These are phyloP conservation scores for Abelmoschus esculentus DNA, from an alignment of 345 rosid genomes.

Conservation along the genomic window DNA sequence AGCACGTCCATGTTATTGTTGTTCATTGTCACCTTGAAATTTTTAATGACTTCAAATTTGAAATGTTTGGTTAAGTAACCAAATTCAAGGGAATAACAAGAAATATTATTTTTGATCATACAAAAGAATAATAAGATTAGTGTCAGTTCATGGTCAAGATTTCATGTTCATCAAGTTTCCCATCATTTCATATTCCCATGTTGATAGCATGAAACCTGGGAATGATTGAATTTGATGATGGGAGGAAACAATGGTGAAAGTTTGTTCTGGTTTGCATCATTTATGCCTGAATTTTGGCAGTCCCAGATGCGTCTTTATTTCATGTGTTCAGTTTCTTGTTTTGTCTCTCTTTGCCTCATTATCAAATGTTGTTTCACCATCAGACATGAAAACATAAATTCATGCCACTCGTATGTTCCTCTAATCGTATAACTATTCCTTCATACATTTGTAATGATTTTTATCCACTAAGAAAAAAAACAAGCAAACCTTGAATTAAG, in stretches of 20 bases:
- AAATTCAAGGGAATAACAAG: not conserved
- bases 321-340: constrained; percentile 5
- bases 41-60: not conserved
- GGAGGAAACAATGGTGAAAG: not conserved
- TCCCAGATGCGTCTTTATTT: constrained; percentile 15
- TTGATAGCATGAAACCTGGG: not conserved
- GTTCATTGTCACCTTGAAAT: not conserved
- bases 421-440: not conserved
- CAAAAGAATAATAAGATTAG: not conserved
- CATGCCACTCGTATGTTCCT: not conserved
- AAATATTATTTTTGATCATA: too few species aligned
- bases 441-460: not conserved
- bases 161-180: not conserved
- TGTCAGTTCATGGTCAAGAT: not conserved
- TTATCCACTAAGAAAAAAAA: not conserved
- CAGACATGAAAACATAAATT: not conserved
- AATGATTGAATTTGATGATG: not conserved
- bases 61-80: not conserved
- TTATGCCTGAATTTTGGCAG: constrained; percentile 45
- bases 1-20: not conserved
- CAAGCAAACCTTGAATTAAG: not conserved
- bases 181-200: not conserved
- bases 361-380: not conserved
- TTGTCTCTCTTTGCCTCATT: constrained; percentile 1
- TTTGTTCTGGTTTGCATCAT: constrained; percentile 31